These are phyloP conservation scores for Torulaspora delbrueckii DNA, from an alignment of 805 yeast genomes.

Conservation along the genomic window DNA sequence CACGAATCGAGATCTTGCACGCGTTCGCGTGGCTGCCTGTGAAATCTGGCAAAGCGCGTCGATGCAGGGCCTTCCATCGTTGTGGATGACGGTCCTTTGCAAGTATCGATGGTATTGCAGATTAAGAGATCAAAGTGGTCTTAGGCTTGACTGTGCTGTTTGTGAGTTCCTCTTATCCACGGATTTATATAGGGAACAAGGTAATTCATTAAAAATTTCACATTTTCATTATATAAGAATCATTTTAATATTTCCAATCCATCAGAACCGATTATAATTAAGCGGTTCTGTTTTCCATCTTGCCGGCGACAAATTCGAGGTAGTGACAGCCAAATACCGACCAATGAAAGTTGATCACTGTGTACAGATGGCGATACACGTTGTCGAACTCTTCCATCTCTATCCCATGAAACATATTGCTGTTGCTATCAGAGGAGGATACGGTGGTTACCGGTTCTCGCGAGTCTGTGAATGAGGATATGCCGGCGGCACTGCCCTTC, in stretches of 20 bases:
- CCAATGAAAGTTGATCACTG: constrained; percentile 75
- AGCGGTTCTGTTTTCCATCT: constrained; percentile 12
- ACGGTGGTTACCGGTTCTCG: constrained; percentile 1
- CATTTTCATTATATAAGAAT: constrained; percentile 1
- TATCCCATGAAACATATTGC: constrained; percentile 13
- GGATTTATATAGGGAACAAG: neutral
- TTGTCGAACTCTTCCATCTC: constrained; percentile 51
- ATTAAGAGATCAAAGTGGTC: neutral
- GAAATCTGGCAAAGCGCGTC: constrained; percentile 3
- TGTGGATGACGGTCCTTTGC: neutral
- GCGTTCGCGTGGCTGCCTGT: neutral
- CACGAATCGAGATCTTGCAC: neutral
- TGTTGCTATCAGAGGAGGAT: constrained; percentile 4
- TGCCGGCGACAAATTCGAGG: constrained; percentile 37
- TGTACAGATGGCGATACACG: constrained; percentile 55
- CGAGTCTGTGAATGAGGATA: constrained; percentile 1
- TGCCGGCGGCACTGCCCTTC: neutral
- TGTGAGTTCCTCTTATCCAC: neutral
- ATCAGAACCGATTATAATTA: neutral
- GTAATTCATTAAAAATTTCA: neutral
- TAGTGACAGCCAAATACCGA: constrained; percentile 75
- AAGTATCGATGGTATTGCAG: neutral
- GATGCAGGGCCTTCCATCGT: neutral
- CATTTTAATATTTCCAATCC: neutral
- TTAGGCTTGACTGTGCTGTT: no score